Conservation (phyloP, 2,329 filamentous ascomycete genomes). For the Stemphylium beticola region DNA sequence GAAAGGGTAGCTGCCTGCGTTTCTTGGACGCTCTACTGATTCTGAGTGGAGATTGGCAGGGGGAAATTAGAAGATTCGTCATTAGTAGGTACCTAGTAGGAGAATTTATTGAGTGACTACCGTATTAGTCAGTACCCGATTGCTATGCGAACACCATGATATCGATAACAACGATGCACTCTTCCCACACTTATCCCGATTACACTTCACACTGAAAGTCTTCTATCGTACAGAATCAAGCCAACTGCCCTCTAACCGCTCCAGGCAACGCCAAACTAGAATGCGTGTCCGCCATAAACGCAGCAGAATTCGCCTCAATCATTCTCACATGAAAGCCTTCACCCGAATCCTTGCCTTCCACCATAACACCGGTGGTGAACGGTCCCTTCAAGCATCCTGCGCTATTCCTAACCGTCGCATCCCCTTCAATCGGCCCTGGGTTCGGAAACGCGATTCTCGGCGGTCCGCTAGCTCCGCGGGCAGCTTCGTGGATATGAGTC, state of each 20-base stretch:
- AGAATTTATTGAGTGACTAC: no score
- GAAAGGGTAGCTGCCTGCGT: no score
- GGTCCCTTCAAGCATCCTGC: conserved; percentile 35
- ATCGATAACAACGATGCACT: no score
- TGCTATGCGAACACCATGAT: no score
- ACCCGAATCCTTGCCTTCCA: conserved; percentile 55
- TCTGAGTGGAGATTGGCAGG: no score
- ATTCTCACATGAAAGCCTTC: conserved; percentile 57
- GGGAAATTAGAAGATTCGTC: no score
- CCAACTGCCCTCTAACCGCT: conserved; percentile 59
- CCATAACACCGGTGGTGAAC: conserved; percentile 42
- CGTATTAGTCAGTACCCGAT: no score
- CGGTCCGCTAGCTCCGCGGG: conserved; percentile 55
- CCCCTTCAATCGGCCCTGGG: conserved; percentile 23
- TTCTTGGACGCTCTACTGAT: no score
- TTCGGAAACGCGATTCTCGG: conserved; percentile 51
- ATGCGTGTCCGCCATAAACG: conserved; percentile 63
- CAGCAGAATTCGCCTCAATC: conserved; percentile 59
- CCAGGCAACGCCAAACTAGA: conserved; percentile 60
- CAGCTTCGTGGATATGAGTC: conserved; percentile 63
- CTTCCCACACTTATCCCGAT: no score
- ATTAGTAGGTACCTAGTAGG: no score
- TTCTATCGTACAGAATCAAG: conserved; percentile 1
- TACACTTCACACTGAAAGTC: no score
- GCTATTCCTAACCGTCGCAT: conserved; percentile 23